These are phyloP conservation scores for Saccharomyces hybrid DNA, from an alignment of 1,139 yeast species.

Conservation along the genomic window DNA sequence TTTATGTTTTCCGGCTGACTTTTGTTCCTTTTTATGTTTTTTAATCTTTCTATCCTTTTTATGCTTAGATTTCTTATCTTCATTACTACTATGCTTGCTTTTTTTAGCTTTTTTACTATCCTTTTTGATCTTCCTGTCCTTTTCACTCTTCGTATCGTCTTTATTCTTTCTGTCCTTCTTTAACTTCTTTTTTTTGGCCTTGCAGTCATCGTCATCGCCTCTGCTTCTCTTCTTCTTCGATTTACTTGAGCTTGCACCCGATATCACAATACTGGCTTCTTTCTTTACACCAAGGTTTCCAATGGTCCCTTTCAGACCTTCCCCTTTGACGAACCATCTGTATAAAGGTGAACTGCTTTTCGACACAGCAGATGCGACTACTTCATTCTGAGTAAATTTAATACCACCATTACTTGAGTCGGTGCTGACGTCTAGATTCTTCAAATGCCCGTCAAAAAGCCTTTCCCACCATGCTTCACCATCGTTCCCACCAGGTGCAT, in stretches of 20 bases:
- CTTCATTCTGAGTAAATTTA: conserved; percentile 38
- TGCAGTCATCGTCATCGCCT: conserved; percentile 11
- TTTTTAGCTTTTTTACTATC: conserved; percentile 18
- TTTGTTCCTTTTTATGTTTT: no score
- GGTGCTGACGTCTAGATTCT: conserved; percentile 56
- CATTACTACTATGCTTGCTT: conserved; percentile 25
- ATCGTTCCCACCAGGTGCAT: conserved; percentile 40
- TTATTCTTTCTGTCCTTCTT: conserved; percentile 12
- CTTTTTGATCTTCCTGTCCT: conserved; percentile 9
- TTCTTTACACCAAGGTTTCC: conserved; percentile 31
- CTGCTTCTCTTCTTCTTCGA: conserved; percentile 14
- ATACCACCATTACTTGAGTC: conserved; percentile 34
- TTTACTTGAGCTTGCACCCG: conserved; percentile 4
- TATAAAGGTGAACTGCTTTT: conserved; percentile 55
- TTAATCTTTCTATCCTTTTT: no score
- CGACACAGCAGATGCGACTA: conserved; percentile 41
- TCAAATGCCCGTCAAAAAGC: conserved; percentile 86
- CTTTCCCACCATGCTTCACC: conserved; percentile 95
- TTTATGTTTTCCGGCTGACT: conserved; percentile 10
- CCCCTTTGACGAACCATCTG: conserved; percentile 71
- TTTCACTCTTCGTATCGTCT: conserved; percentile 19
- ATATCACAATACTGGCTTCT: conserved; percentile 10
- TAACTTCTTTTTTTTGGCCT: conserved; percentile 16
- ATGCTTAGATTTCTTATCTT: conserved; percentile 13
- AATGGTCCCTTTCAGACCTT: conserved; percentile 73